phyloP scores from a whole-genome alignment of 1,139 yeast genomes.

The Kluyveromyces sp. region DNA sequence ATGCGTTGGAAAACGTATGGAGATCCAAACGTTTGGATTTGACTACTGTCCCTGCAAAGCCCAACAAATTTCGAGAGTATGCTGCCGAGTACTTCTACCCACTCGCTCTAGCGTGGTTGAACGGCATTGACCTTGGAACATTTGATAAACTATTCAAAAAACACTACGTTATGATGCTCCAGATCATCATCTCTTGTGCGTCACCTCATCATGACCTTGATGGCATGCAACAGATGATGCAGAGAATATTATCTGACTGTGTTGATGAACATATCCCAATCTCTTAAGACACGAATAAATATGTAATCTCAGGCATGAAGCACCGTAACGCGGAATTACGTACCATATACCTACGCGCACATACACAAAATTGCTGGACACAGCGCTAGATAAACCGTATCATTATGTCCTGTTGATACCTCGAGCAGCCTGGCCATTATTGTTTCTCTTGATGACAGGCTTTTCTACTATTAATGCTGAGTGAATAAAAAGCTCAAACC shows the following conservation, averaged over 20 bases:
- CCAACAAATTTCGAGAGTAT: slow-evolving; percentile 29
- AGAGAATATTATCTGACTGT: slow-evolving; percentile 19
- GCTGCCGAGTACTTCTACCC: slow-evolving; percentile 35
- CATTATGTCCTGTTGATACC: too few relatives aligned
- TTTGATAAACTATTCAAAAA: slow-evolving; percentile 33
- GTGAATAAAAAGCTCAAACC: not conserved
- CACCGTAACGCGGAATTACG: not conserved
- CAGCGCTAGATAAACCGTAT: too few relatives aligned
- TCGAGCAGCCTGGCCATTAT: too few relatives aligned
- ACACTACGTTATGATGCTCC: slow-evolving; percentile 33
- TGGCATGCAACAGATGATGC: slow-evolving; percentile 29
- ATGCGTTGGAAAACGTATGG: slow-evolving; percentile 23
- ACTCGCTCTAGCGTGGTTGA: slow-evolving; percentile 34
- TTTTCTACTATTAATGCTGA: too few relatives aligned
- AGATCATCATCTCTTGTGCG: slow-evolving; percentile 31
- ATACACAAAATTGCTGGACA: too few relatives aligned
- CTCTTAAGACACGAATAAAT: not conserved
- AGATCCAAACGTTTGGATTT: slow-evolving; percentile 30
- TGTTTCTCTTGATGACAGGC: too few relatives aligned
- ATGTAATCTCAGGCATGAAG: not conserved
- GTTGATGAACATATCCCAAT: slow-evolving; percentile 18
- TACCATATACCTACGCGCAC: not conserved
- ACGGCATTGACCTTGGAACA: slow-evolving; percentile 34
- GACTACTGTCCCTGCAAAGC: slow-evolving; percentile 8
- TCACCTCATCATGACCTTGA: slow-evolving; percentile 34